These are phyloP conservation scores for Oxytropis ochrocephala DNA, from an alignment of 306 rosid genomes.

Conservation along the genomic window DNA sequence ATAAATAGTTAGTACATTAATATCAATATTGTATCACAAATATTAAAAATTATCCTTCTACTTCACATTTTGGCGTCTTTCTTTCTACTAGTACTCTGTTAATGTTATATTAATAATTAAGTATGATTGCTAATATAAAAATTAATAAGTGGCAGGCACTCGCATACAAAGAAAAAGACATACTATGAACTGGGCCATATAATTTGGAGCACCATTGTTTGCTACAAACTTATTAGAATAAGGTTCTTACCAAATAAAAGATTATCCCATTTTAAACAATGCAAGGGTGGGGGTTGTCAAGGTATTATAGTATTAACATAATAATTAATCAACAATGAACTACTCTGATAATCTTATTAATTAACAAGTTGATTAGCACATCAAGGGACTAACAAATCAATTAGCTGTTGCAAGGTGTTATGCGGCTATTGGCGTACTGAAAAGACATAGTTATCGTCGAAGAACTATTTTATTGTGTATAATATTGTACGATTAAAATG, in stretches of 20 bases:
- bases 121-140: slow-evolving; percentile 1
- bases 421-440: slow-evolving; percentile 11
- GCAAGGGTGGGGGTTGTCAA: slow-evolving; percentile 7
- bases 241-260: slow-evolving; percentile 7
- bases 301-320: neutral
- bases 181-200: neutral
- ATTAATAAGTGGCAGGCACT: slow-evolving; percentile 19
- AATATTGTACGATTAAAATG: neutral
- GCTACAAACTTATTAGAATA: neutral
- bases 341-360: slow-evolving; percentile 7
- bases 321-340: slow-evolving; percentile 5
- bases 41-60: slow-evolving; percentile 28
- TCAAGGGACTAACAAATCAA: neutral
- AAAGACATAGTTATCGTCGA: slow-evolving; percentile 15
- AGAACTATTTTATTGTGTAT: neutral
- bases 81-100: neutral
- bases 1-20: slow-evolving; percentile 17
- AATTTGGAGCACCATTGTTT: neutral
- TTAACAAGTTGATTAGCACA: neutral
- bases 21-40: slow-evolving; percentile 8
- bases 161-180: neutral
- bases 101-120: neutral
- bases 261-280: slow-evolving; percentile 24
- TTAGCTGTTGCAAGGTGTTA: neutral
- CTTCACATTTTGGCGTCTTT: slow-evolving; percentile 11